A percentile compares a stretch with the other conserved stretches of the same genome.
phyloP scores from a whole-genome alignment of 202 grass and related monocot genomes.

The Panicum hallii region DNA sequence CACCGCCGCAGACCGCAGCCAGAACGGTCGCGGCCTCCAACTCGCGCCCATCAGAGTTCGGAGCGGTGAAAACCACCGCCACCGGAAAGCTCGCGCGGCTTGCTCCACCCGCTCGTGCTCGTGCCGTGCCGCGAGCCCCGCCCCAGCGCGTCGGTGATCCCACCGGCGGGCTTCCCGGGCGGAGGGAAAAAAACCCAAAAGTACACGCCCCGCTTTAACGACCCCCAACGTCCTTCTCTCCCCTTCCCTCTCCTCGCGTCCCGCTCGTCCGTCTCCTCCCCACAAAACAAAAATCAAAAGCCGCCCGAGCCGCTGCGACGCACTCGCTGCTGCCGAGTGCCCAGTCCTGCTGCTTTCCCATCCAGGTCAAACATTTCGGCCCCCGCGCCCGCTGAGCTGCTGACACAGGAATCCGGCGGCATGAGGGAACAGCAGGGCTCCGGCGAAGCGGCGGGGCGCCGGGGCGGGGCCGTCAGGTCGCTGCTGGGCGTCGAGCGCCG shows the following conservation, averaged over 20 bases:
- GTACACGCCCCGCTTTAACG: constrained; percentile 40
- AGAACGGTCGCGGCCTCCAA: background rate
- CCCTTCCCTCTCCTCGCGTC: background rate
- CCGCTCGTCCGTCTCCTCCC: background rate
- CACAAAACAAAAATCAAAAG: constrained; percentile 28
- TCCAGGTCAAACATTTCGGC: constrained; percentile 7
- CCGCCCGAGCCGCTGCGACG: constrained; percentile 34
- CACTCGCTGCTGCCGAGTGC: background rate
- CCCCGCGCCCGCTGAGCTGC: background rate
- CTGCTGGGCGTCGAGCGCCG: constrained; percentile 66
- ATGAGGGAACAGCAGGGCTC: constrained; percentile 59
- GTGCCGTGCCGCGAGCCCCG: constrained; percentile 4
- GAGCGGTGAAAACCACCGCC: background rate
- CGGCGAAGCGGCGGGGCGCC: constrained; percentile 64
- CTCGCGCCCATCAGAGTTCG: background rate
- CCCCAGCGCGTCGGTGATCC: constrained; percentile 46
- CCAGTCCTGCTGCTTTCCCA: background rate
- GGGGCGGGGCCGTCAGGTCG: constrained; percentile 65
- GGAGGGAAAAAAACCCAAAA: background rate
- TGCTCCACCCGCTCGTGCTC: background rate
- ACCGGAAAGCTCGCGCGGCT: background rate
- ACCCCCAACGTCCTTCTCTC: constrained; percentile 34
- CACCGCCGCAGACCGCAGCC: background rate
- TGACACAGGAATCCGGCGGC: background rate
- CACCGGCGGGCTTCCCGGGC: constrained; percentile 40